Percentiles rank a stretch among this genome's conserved stretches.
These are phyloP conservation scores for Penicillium psychrofluorescens DNA, from an alignment of 495 filamentous ascomycete genomes.

Conservation along the genomic window DNA sequence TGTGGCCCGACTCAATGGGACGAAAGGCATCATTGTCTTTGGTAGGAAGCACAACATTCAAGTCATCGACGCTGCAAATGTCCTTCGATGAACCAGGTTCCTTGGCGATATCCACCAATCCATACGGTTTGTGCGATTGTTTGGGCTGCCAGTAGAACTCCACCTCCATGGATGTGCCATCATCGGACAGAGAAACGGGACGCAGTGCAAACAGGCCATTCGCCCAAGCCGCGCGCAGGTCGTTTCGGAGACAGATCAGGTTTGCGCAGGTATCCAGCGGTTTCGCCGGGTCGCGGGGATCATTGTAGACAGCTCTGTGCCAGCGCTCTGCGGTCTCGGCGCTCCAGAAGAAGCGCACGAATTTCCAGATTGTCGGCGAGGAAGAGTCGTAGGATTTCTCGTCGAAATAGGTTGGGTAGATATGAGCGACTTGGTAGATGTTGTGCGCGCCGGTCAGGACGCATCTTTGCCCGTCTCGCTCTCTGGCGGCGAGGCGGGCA, in stretches of 20 bases:
- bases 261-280: slow-evolving; percentile 1
- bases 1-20: slow-evolving; percentile 5
- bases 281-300: not conserved
- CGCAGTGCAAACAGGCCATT: slow-evolving; percentile 4
- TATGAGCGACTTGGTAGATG: not conserved
- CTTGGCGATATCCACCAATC: slow-evolving; percentile 1
- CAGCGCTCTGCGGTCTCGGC: not conserved
- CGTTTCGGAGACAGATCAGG: slow-evolving; percentile 9
- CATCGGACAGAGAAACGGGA: not conserved
- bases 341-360: slow-evolving; percentile 5
- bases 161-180: slow-evolving; percentile 3
- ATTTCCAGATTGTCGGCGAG: not conserved
- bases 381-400: not conserved
- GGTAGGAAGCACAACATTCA: not conserved
- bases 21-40: not conserved
- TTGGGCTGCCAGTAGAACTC: slow-evolving; percentile 11
- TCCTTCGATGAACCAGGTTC: not conserved
- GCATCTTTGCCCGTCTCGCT: slow-evolving; percentile 5
- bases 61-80: not conserved
- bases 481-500: slow-evolving; percentile 1
- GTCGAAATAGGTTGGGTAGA: not conserved
- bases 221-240: slow-evolving; percentile 1
- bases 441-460: slow-evolving; percentile 6
- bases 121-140: not conserved
- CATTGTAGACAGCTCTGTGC: slow-evolving; percentile 1